phyloP scores from a whole-genome alignment of 345 rosid species.

The Hypericum androsaemum region DNA sequence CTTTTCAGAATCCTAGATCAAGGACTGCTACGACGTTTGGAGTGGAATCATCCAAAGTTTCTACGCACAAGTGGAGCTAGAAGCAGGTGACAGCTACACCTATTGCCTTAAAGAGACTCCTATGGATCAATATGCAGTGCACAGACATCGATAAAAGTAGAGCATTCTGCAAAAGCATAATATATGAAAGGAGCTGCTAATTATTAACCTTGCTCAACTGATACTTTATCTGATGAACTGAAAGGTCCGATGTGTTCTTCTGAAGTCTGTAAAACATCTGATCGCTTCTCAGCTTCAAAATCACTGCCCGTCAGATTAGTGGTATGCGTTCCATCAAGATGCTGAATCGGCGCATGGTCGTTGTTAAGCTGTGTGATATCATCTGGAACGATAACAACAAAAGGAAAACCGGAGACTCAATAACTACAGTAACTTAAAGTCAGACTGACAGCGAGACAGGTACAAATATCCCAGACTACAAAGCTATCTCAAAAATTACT shows the following conservation, averaged over 20 bases:
- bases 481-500: too few relatives aligned
- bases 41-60: slow-evolving; percentile 5
- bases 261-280: slow-evolving; percentile 7
- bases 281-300: slow-evolving; percentile 20
- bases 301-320: slow-evolving; percentile 12
- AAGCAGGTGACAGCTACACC: too few relatives aligned
- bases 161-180: too few relatives aligned
- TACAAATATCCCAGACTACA: too few relatives aligned
- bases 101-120: too few relatives aligned
- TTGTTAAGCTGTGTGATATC: slow-evolving; percentile 49
- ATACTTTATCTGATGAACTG: slow-evolving; percentile 11
- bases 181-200: neutral
- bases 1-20: slow-evolving; percentile 13
- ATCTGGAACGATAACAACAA: slow-evolving; percentile 33
- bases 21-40: slow-evolving; percentile 9
- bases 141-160: too few relatives aligned
- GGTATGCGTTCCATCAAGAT: slow-evolving; percentile 15
- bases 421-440: neutral
- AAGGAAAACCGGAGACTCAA: slow-evolving; percentile 1
- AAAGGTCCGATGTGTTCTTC: slow-evolving; percentile 12
- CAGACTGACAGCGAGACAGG: neutral
- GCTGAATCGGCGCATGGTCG: slow-evolving; percentile 23
- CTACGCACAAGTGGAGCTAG: too few relatives aligned
- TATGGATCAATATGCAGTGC: too few relatives aligned
- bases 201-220: slow-evolving; percentile 25